Evolutionary conservation across 192 early-diverging fungal genomes (phyloP), one percentile per base, ranked within the genome.

Genomic region (Allomyces macrogynus): DNA sequence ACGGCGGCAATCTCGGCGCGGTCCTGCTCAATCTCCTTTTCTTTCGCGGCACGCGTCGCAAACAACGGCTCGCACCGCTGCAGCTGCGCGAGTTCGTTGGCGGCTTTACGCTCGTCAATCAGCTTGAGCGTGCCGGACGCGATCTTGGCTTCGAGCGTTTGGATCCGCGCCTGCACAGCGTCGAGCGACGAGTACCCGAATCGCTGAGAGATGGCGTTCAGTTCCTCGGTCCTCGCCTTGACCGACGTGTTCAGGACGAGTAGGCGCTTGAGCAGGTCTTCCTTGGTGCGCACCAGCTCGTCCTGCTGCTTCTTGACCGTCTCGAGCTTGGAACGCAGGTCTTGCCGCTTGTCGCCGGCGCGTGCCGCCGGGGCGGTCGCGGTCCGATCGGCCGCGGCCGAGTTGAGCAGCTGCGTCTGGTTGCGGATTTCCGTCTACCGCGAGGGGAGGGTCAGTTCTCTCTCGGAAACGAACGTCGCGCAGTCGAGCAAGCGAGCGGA

Each of bases 41-140:
- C 90, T 70, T 91, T 75, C n/a, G 70, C 68, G 44, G 81, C 87
- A 63, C 89, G 87, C 70, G 92, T 90, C 62, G 85, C 71, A n/a
- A 92, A 80, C 60, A 87, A 81, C 75, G 79, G 74, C 62, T 65
- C 66, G 43, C 71, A 69, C 61, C 70, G 64, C 44, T 66, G 67
- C 66, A 73, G 67, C 11, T 63, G 62, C 23, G 68, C 32, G 23
- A 75, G 68, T 64, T 78, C 73, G 63, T 60, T 67, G 61, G 24
- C 24, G 82, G 82, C 73, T 91, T 91, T 57, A 4, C 20, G 12
- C 76, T 97, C 93, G 63, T 93, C 92, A 61, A 87, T 79, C 66
- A 97, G 73, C 68, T 86, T 82, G 54, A 89, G 70, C 25, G 67
- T 76, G 67, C 91, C 91, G 49, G 83, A 79, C 61, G 88, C 85